These are phyloP conservation scores for Entonaema liquescens DNA, from an alignment of 495 filamentous ascomycete genomes.

Conservation along the genomic window DNA sequence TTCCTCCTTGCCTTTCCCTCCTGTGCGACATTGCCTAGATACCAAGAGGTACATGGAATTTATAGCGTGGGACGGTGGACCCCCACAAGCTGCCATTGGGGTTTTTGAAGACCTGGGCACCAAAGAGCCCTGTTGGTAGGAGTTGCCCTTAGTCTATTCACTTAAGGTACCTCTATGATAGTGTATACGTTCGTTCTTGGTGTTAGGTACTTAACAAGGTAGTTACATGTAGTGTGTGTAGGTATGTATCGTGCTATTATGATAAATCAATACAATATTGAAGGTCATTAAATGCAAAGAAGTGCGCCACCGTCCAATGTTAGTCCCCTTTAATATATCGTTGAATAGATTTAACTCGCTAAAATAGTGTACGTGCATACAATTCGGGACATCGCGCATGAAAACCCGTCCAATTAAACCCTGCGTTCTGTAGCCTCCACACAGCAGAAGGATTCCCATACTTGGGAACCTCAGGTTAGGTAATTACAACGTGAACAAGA, in stretches of 20 bases:
- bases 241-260: background rate
- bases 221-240: too few relatives aligned
- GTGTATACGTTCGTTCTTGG: background rate
- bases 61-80: slow-evolving; percentile 30
- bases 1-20: slow-evolving; percentile 11
- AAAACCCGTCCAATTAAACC: slow-evolving; percentile 28
- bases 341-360: background rate
- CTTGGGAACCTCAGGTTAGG: background rate
- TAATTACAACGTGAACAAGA: slow-evolving; percentile 13
- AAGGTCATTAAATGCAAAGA: background rate
- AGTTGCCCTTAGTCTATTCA: slow-evolving; percentile 18
- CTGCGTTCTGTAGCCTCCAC: slow-evolving; percentile 11
- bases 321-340: background rate
- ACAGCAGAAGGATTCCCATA: slow-evolving; percentile 19
- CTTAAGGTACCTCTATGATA: background rate
- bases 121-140: background rate
- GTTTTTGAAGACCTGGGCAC: slow-evolving; percentile 9
- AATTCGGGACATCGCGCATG: slow-evolving; percentile 18
- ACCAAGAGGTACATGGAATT: slow-evolving; percentile 41
- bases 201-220: too few relatives aligned
- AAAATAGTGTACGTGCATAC: background rate
- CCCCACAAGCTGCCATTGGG: slow-evolving; percentile 28
- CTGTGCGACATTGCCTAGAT: slow-evolving; percentile 33
- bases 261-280: background rate
- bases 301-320: background rate